These are phyloP conservation scores for Aspergillus sp. DNA, from an alignment of 2,329 filamentous ascomycete species.

Conservation along the genomic window DNA sequence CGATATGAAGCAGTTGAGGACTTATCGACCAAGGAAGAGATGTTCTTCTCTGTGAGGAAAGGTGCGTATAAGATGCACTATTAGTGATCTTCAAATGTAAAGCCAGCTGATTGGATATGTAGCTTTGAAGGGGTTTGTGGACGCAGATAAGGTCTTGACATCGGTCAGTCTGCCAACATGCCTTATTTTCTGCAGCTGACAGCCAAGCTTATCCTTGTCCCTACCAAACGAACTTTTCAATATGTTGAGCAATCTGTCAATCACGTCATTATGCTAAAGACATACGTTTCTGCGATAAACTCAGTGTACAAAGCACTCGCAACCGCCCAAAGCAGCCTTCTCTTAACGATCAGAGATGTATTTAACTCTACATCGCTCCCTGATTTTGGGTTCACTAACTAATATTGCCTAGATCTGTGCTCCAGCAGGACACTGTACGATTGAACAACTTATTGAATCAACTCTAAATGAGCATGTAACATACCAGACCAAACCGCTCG, in stretches of 20 bases:
- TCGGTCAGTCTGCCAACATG: constrained; percentile 51
- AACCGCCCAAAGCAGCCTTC: constrained; percentile 62
- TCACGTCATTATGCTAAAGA: constrained; percentile 81
- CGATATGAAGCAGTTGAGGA: constrained; percentile 85
- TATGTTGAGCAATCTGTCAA: constrained; percentile 81
- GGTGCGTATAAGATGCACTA: constrained; percentile 44
- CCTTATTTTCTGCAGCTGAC: constrained; percentile 14
- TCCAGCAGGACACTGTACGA: constrained; percentile 59
- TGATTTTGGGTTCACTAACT: background rate
- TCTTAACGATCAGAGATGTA: constrained; percentile 66
- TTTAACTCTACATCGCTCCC: background rate
- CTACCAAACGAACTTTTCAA: constrained; percentile 63
- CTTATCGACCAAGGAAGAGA: constrained; percentile 75
- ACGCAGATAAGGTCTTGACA: constrained; percentile 78
- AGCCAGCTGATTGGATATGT: constrained; percentile 7
- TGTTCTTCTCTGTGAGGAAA: constrained; percentile 75
- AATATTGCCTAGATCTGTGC: constrained; percentile 57
- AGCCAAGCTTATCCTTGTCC: constrained; percentile 71
- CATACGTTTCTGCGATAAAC: constrained; percentile 69
- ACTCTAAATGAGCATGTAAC: constrained; percentile 79
- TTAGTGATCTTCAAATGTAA: background rate
- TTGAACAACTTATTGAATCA: constrained; percentile 64
- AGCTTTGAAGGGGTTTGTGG: constrained; percentile 73
- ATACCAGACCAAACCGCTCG: constrained; percentile 75
- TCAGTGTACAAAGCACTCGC: constrained; percentile 68